Evolutionary conservation across 1,139 yeast species (phyloP).

Genomic region (Chernovozyma sophiae-reginae): DNA sequence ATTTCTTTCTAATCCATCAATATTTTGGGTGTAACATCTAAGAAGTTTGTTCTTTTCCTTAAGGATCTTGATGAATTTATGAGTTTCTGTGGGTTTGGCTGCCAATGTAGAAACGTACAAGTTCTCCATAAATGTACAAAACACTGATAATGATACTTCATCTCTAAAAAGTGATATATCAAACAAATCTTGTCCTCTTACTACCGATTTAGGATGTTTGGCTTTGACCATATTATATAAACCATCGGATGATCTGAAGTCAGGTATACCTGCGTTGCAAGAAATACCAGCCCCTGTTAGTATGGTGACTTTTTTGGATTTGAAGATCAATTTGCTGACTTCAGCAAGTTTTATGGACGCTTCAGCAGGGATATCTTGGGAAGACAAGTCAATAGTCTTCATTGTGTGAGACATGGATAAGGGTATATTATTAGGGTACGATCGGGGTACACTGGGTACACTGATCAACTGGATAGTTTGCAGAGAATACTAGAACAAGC

Average conservation of each 20-base stretch:
- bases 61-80: conserved; percentile 64
- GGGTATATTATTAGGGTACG: no score
- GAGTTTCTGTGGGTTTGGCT: conserved; percentile 84
- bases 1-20: conserved; percentile 44
- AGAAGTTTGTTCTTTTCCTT: conserved; percentile 65
- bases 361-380: conserved; percentile 23
- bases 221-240: conserved; percentile 70
- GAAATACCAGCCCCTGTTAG: conserved; percentile 96
- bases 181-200: conserved; percentile 85
- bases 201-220: conserved; percentile 56
- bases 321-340: conserved; percentile 38
- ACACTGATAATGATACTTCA: conserved; percentile 56
- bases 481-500: no score
- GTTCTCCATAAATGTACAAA: conserved; percentile 78
- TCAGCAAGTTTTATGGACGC: conserved; percentile 33
- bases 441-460: no score
- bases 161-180: conserved; percentile 79
- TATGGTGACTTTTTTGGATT: conserved; percentile 50
- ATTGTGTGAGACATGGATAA: no score
- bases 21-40: conserved; percentile 82
- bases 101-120: conserved; percentile 56
- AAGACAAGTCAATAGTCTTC: conserved; percentile 30
- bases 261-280: conserved; percentile 96
- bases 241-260: conserved; percentile 82
- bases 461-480: no score